Conservation (phyloP, 176 grass and related monocot species). For the Urochloa ruziziensis region DNA sequence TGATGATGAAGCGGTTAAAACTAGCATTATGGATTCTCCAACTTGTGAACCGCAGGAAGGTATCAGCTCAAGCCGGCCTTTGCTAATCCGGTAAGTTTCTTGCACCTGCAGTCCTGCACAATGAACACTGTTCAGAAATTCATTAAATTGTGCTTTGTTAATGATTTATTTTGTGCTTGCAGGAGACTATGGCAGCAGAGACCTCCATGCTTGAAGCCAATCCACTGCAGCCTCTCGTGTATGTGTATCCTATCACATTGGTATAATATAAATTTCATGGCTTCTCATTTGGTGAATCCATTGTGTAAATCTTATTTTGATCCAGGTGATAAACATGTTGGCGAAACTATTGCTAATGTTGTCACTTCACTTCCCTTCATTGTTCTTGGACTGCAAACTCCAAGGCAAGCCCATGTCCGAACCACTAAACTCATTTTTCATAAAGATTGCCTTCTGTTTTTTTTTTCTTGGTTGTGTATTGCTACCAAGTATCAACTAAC, state of each 20-base stretch:
- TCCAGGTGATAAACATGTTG: constrained; percentile 77
- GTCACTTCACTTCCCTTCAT: constrained; percentile 90
- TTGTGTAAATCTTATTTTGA: constrained; percentile 12
- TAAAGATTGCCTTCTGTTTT: constrained; percentile 10
- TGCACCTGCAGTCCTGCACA: background rate
- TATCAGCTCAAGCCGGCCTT: constrained; percentile 37
- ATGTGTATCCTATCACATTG: constrained; percentile 16
- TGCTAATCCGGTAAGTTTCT: constrained; percentile 54
- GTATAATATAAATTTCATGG: background rate
- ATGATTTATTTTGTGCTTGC: constrained; percentile 31
- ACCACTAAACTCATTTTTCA: background rate
- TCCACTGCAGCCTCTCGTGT: constrained; percentile 83
- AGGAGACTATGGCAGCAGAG: constrained; percentile 80
- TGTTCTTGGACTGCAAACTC: constrained; percentile 71
- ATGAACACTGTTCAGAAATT: background rate
- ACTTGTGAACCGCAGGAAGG: constrained; percentile 21
- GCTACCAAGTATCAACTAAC: constrained; percentile 47
- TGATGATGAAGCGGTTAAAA: constrained; percentile 29
- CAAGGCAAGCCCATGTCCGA: constrained; percentile 55
- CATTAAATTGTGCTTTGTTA: background rate
- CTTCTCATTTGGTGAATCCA: constrained; percentile 8
- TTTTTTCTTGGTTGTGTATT: background rate
- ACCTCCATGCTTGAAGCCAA: constrained; percentile 74
- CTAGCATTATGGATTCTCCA: constrained; percentile 29
- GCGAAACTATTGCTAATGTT: constrained; percentile 89